Conservation (phyloP, 768 basidiomycete genomes). For the Pleurotus eryngii region DNA sequence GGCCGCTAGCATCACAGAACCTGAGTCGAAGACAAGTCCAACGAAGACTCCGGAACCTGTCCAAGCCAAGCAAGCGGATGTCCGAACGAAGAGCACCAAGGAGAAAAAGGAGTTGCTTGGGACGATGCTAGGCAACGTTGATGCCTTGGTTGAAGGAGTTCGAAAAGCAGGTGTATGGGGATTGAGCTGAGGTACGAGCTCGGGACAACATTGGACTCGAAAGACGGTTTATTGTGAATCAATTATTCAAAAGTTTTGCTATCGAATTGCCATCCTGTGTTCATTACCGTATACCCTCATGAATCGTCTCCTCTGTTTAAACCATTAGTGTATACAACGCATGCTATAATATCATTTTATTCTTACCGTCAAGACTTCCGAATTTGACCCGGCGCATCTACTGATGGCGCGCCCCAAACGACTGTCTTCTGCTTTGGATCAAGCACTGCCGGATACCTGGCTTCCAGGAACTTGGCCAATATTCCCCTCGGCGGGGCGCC, state of each 20-base stretch:
- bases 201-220: neutral
- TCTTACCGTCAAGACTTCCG: neutral
- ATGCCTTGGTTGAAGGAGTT: conserved; percentile 85
- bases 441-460: conserved; percentile 45
- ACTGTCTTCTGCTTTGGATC: conserved; percentile 63
- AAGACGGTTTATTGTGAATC: neutral
- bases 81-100: conserved; percentile 51
- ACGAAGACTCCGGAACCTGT: neutral
- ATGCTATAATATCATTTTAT: neutral
- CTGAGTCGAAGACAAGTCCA: neutral
- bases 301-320: neutral
- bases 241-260: conserved; percentile 5
- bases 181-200: conserved; percentile 32
- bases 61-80: neutral
- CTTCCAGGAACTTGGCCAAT: conserved; percentile 38
- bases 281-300: neutral
- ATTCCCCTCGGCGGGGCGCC: conserved; percentile 36
- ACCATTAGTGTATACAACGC: neutral
- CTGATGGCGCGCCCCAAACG: conserved; percentile 65
- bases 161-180: conserved; percentile 88
- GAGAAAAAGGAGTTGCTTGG: conserved; percentile 83
- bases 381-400: neutral
- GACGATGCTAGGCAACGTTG: conserved; percentile 86
- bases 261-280: conserved; percentile 8
- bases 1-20: neutral